phyloP scores from a whole-genome alignment of 768 basidiomycete species.

The Phanerochaete carnosa region DNA sequence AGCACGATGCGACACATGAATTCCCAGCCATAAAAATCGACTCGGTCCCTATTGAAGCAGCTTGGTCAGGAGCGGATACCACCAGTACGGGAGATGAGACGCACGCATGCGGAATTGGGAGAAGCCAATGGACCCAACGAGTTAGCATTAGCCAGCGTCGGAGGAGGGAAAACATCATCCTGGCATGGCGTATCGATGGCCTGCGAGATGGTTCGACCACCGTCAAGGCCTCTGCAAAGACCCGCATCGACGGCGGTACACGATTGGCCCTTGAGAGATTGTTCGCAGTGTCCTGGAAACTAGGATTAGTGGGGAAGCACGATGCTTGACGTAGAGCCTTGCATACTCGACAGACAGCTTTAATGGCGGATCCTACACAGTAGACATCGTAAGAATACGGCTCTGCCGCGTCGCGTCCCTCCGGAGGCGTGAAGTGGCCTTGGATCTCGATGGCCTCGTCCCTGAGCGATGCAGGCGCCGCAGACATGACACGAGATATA shows the following conservation, averaged over 20 bases:
- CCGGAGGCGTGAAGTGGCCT: conserved; percentile 1
- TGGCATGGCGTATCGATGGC: not conserved
- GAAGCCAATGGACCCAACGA: not conserved
- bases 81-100: not conserved
- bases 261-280: not conserved
- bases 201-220: not conserved
- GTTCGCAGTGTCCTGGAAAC: not conserved
- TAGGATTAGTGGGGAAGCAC: not conserved
- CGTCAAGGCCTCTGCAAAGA: not conserved
- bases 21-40: not conserved
- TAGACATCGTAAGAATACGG: conserved; percentile 8
- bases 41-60: not conserved
- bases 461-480: not conserved
- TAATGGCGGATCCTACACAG: not conserved
- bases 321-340: not conserved
- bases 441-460: not conserved
- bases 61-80: not conserved
- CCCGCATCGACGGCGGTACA: not conserved
- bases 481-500: not conserved
- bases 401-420: not conserved
- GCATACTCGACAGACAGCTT: not conserved
- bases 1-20: not conserved
- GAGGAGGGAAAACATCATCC: not conserved
- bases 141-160: not conserved
- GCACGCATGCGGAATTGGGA: not conserved